Conservation (phyloP, 352 stramenopile species). For the Globisporangium uncinulatum region DNA sequence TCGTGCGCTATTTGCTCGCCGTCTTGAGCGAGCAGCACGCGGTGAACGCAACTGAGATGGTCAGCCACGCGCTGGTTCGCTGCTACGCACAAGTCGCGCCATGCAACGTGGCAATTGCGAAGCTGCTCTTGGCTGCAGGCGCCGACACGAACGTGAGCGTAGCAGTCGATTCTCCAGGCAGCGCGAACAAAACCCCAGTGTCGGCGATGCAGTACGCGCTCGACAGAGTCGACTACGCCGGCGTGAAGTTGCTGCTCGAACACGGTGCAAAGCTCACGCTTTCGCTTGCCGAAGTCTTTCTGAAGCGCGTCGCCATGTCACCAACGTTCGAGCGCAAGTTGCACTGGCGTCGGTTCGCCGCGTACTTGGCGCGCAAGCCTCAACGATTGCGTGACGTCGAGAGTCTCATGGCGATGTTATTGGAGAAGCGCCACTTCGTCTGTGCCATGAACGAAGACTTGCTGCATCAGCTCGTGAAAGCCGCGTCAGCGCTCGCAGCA, state of each 20-base stretch:
- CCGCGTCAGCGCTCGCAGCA: slow-evolving; percentile 25
- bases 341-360: slow-evolving; percentile 32
- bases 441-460: slow-evolving; percentile 35
- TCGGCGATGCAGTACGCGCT: slow-evolving; percentile 36
- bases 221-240: slow-evolving; percentile 24
- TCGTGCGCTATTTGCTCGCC: slow-evolving; percentile 29
- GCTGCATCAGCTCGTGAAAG: slow-evolving; percentile 33
- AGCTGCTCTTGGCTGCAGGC: slow-evolving; percentile 30
- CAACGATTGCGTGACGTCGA: slow-evolving; percentile 37
- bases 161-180: not conserved
- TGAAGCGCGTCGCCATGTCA: slow-evolving; percentile 19
- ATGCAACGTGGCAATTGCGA: slow-evolving; percentile 36
- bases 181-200: not conserved
- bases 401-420: slow-evolving; percentile 33
- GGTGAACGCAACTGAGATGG: slow-evolving; percentile 3
- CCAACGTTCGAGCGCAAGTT: not conserved
- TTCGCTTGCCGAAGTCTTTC: slow-evolving; percentile 24
- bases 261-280: slow-evolving; percentile 29
- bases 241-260: slow-evolving; percentile 36
- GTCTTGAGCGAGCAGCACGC: slow-evolving; percentile 6
- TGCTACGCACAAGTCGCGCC: slow-evolving; percentile 31
- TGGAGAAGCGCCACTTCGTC: slow-evolving; percentile 24
- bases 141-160: slow-evolving; percentile 22
- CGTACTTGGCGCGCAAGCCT: slow-evolving; percentile 22
- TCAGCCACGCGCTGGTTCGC: slow-evolving; percentile 27